Percentiles rank a stretch among this genome's conserved stretches.
These are phyloP conservation scores for Eimeria sp. DNA, from an alignment of 169 alveolate species.

Conservation along the genomic window DNA sequence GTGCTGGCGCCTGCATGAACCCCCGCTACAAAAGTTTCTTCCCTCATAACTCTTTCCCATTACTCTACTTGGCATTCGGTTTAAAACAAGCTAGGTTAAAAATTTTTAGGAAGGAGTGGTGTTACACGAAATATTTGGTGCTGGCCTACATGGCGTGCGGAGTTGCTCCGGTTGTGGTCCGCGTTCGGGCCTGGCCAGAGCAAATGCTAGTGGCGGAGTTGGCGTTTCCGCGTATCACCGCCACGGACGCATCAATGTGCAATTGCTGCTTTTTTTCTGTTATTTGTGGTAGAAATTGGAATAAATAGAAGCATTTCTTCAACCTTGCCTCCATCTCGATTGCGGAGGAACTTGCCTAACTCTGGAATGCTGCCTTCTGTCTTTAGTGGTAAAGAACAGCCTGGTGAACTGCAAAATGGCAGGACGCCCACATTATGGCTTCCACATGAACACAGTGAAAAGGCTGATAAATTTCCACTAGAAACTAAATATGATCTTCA, in stretches of 20 bases:
- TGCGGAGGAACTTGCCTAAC: neutral
- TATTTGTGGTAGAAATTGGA: too few relatives aligned
- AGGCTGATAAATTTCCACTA: neutral
- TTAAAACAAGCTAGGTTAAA: too few relatives aligned
- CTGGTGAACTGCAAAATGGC: neutral
- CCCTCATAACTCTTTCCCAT: neutral
- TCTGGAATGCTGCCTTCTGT: slow-evolving; percentile 9
- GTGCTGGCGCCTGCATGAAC: too few relatives aligned
- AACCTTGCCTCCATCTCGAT: neutral
- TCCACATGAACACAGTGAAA: neutral
- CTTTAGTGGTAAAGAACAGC: neutral
- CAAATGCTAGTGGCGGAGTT: neutral
- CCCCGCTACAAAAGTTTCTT: neutral
- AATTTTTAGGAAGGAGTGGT: neutral
- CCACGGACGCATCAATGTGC: neutral
- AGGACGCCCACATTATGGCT: too few relatives aligned
- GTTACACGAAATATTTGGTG: neutral
- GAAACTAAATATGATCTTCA: neutral
- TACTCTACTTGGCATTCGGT: neutral
- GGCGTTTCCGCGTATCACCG: neutral
- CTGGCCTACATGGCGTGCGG: neutral
- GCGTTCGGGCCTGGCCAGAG: neutral
- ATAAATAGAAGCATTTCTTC: neutral
- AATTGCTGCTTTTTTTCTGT: too few relatives aligned
- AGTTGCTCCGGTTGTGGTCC: neutral